phyloP scores from a whole-genome alignment of 169 alveolate genomes.

The Amoebophrya sp. region DNA sequence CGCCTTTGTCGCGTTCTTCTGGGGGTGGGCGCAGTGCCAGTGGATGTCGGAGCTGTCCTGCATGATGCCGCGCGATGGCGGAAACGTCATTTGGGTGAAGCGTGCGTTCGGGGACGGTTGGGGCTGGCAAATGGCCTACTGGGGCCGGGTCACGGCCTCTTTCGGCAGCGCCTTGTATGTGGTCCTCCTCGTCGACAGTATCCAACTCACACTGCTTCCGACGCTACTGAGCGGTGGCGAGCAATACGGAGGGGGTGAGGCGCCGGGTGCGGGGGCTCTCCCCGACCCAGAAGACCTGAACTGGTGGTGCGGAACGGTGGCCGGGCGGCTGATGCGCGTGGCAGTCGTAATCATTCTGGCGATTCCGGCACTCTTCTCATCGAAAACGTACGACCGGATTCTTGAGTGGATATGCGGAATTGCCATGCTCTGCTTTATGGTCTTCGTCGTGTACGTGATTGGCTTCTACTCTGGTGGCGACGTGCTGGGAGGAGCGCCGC shows the following conservation, averaged over 20 bases:
- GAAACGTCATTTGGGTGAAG: not conserved
- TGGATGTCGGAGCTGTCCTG: not conserved
- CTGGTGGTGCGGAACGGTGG: not conserved
- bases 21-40: not conserved
- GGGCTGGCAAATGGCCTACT: not conserved
- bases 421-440: not conserved
- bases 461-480: not conserved
- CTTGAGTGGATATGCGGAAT: not conserved
- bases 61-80: not conserved
- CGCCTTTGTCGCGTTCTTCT: not conserved
- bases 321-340: not conserved
- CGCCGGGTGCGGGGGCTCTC: not conserved
- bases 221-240: not conserved
- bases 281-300: too few relatives aligned
- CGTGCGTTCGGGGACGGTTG: not conserved
- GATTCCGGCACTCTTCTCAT: not conserved
- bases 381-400: not conserved
- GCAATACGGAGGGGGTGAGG: not conserved
- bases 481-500: too few relatives aligned
- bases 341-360: not conserved
- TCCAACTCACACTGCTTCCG: not conserved
- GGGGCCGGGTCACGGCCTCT: not conserved
- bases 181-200: not conserved
- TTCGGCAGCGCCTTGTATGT: not conserved
- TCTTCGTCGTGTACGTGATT: not conserved